phyloP scores from a whole-genome alignment of 768 basidiomycete species.

The Sporobolomyces phaffii region DNA sequence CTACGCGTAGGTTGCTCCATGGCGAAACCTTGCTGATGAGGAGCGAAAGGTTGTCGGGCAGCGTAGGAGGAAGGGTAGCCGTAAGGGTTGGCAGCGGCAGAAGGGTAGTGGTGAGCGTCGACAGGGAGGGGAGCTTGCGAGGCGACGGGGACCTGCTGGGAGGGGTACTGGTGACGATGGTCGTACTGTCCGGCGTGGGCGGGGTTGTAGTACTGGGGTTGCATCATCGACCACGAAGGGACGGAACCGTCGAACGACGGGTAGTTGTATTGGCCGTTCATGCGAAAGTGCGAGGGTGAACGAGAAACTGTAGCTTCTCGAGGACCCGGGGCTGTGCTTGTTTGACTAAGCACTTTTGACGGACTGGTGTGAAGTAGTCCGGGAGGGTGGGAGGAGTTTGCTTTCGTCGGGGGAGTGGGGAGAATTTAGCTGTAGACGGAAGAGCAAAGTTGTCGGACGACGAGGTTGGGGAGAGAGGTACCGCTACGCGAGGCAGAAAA shows the following conservation, averaged over 20 bases:
- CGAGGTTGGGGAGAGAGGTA: neutral
- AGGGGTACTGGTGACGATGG: slow-evolving; percentile 5
- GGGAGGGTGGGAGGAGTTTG: neutral
- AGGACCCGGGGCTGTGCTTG: slow-evolving; percentile 21
- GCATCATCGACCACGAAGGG: slow-evolving; percentile 24
- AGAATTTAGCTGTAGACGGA: slow-evolving; percentile 8
- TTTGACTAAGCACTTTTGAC: slow-evolving; percentile 19
- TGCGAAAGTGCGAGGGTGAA: slow-evolving; percentile 8
- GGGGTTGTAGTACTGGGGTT: neutral
- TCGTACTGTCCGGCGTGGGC: slow-evolving; percentile 13
- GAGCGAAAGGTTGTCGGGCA: neutral
- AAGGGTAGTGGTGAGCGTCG: neutral
- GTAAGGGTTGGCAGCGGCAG: neutral
- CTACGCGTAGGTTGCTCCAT: slow-evolving; percentile 27
- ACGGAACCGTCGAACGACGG: slow-evolving; percentile 31
- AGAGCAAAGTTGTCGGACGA: neutral
- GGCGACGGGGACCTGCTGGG: slow-evolving; percentile 18
- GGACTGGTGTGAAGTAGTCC: slow-evolving; percentile 15
- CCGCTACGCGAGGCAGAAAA: no score
- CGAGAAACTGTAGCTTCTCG: slow-evolving; percentile 33
- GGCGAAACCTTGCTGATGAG: slow-evolving; percentile 6
- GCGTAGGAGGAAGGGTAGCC: slow-evolving; percentile 11
- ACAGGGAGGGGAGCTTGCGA: neutral
- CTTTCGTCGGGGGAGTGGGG: slow-evolving; percentile 11
- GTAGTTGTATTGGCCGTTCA: slow-evolving; percentile 24